Percentiles rank a stretch among this genome's conserved stretches.
phyloP scores from a whole-genome alignment of 2,329 filamentous ascomycete species.

The Curvularia sp. region DNA sequence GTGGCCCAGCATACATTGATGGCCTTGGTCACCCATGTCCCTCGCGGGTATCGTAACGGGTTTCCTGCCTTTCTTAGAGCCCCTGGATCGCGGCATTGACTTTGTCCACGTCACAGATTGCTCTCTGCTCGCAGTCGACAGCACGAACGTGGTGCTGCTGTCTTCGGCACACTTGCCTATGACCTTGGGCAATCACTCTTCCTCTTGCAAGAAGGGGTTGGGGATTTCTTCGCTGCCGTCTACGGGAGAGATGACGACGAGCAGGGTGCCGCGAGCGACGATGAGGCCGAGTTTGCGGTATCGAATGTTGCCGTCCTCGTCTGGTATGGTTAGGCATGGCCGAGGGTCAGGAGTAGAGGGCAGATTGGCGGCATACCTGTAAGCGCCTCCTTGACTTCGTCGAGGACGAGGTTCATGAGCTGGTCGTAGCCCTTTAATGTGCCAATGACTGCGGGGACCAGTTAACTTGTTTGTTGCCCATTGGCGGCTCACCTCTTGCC shows the following conservation, averaged over 20 bases:
- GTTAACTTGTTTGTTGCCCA: conserved; percentile 10
- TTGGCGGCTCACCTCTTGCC: not conserved
- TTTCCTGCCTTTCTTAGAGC: not conserved
- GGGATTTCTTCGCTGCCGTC: conserved; percentile 96
- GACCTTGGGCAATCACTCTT: conserved; percentile 47
- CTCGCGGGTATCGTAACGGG: conserved; percentile 13
- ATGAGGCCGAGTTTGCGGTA: conserved; percentile 83
- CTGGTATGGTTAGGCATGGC: conserved; percentile 56
- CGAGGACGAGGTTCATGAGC: conserved; percentile 95
- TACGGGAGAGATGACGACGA: conserved; percentile 89
- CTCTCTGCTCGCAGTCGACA: not conserved
- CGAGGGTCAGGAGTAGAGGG: not conserved
- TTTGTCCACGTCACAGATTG: not conserved
- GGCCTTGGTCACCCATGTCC: conserved; percentile 1
- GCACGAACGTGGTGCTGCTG: not conserved
- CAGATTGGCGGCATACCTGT: conserved; percentile 66
- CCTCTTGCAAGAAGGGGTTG: conserved; percentile 84
- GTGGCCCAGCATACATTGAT: not conserved
- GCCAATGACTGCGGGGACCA: conserved; percentile 70
- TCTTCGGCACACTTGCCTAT: not conserved
- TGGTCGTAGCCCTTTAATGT: conserved; percentile 95
- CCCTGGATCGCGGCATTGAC: conserved; percentile 2
- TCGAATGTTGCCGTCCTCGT: conserved; percentile 89
- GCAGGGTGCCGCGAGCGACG: conserved; percentile 86
- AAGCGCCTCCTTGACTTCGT: conserved; percentile 90